Percentiles rank a stretch among this genome's conserved stretches.
Conservation (phyloP, 805 yeast genomes). For the Ogataea nakhonphanomensis region DNA sequence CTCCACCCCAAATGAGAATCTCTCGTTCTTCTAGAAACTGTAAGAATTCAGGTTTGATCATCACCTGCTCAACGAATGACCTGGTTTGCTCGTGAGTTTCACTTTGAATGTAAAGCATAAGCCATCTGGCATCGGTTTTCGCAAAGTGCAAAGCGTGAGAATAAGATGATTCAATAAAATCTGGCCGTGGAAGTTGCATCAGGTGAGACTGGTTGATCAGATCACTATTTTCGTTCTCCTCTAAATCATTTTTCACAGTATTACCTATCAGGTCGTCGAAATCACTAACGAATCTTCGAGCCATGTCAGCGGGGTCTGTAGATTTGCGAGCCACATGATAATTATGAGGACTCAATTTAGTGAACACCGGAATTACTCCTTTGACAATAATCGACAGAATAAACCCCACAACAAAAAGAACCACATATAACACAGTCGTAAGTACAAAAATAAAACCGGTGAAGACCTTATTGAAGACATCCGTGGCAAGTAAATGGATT, state of each 20-base stretch:
- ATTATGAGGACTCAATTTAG: slow-evolving; percentile 20
- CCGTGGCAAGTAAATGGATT: slow-evolving; percentile 20
- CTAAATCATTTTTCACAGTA: neutral
- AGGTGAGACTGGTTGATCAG: slow-evolving; percentile 13
- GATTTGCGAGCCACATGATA: slow-evolving; percentile 21
- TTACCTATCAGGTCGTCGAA: slow-evolving; percentile 35
- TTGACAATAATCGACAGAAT: slow-evolving; percentile 21
- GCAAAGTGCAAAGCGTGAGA: slow-evolving; percentile 73
- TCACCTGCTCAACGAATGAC: slow-evolving; percentile 49
- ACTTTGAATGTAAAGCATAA: slow-evolving; percentile 70
- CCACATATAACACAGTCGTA: slow-evolving; percentile 24
- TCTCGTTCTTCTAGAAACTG: slow-evolving; percentile 47
- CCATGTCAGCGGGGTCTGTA: slow-evolving; percentile 32
- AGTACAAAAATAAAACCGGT: slow-evolving; percentile 20
- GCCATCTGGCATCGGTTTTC: slow-evolving; percentile 65
- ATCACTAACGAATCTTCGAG: slow-evolving; percentile 30
- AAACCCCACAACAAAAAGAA: slow-evolving; percentile 20
- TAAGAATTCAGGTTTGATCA: slow-evolving; percentile 50
- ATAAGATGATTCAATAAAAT: slow-evolving; percentile 71
- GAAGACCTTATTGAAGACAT: slow-evolving; percentile 11
- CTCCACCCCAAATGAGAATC: slow-evolving; percentile 82
- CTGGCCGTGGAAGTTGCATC: slow-evolving; percentile 29
- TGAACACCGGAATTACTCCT: slow-evolving; percentile 21
- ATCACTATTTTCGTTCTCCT: slow-evolving; percentile 4
- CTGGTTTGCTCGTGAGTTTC: slow-evolving; percentile 63